Conservation (phyloP, 345 rosid species). For the Mangifera indica region DNA sequence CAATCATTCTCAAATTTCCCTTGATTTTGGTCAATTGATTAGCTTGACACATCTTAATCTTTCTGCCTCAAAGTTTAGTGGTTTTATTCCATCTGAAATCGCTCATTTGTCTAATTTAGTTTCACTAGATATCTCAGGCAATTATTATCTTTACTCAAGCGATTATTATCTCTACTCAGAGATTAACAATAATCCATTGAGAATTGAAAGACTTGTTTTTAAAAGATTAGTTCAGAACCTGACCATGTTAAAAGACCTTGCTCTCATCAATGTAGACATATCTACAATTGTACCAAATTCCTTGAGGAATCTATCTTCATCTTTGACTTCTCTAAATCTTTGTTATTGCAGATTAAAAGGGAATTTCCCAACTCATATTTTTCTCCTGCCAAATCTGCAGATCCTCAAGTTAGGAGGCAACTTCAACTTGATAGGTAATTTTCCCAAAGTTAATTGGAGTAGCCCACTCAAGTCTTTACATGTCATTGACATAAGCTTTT, state of each 20-base stretch:
- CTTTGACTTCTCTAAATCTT: background rate
- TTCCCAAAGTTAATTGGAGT: constrained; percentile 19
- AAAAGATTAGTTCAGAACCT: too few species aligned
- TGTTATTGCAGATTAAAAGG: background rate
- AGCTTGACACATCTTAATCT: constrained; percentile 18
- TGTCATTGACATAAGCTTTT: background rate
- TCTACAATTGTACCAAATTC: too few species aligned
- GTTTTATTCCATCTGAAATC: too few species aligned
- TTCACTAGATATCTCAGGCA: too few species aligned
- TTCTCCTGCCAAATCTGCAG: background rate
- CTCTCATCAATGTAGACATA: too few species aligned
- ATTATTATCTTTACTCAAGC: too few species aligned
- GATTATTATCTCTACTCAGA: too few species aligned
- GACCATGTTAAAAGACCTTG: too few species aligned
- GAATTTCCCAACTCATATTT: background rate
- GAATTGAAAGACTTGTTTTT: too few species aligned
- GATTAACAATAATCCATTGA: too few species aligned
- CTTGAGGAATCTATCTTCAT: background rate
- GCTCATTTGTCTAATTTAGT: too few species aligned
- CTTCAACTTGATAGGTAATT: background rate
- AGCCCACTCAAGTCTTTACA: background rate
- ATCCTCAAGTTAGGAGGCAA: background rate
- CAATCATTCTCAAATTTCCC: background rate
- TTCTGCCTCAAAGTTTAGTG: background rate
- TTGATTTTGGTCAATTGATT: background rate